Evolutionary conservation across 169 alveolate species (phyloP), one percentile per base, ranked within the genome.

Genomic region (Cryptosporidium xiaoi): DNA sequence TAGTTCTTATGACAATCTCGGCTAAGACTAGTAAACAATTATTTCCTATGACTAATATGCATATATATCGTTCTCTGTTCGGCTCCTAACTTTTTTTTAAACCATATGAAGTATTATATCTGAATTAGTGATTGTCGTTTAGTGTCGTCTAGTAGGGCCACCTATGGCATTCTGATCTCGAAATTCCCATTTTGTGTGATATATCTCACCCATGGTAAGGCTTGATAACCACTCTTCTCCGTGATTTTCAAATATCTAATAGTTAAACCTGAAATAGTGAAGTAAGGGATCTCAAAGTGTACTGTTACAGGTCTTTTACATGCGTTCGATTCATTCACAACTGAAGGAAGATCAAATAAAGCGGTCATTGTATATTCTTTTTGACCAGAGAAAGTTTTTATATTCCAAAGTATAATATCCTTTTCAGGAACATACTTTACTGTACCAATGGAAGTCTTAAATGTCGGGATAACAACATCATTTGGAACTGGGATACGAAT

Each of bases 141-240:
- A 40, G 48, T 0, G 4, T 40, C 10, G 10, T 40, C 10, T 40
- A 40, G 48, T 8, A 40, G 4, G 10, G 48, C 10, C 7, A 60
- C 18, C 92, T 90, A 94, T 31, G 97, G 92, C 97, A 98, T 97
- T 83, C 99, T 96, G 51, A 98, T 96, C 91, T 98, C 99, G 93
- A 97, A 98, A 68, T 98, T 99, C n/a, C 99, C 99, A 85, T 97
- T 97, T 82, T 97, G 97, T 3, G 99, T 98, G 83, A 98, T 97
- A 93, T 98, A 98, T 82, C 99, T 95, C 29, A 98, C 99, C 99
- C 99, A 98, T 8, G 99, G 99, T 27, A 97, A 95, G 27, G 99
- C 99, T 91, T 97, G 97, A 84, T 98, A 98, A 15, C 99, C 99
- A 82, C 97, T 91, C 91, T 97, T 98, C 84, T 98, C 99, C 50